These are phyloP conservation scores for Amphirosellinia nigrospora DNA, from an alignment of 495 filamentous ascomycete genomes.

Conservation along the genomic window DNA sequence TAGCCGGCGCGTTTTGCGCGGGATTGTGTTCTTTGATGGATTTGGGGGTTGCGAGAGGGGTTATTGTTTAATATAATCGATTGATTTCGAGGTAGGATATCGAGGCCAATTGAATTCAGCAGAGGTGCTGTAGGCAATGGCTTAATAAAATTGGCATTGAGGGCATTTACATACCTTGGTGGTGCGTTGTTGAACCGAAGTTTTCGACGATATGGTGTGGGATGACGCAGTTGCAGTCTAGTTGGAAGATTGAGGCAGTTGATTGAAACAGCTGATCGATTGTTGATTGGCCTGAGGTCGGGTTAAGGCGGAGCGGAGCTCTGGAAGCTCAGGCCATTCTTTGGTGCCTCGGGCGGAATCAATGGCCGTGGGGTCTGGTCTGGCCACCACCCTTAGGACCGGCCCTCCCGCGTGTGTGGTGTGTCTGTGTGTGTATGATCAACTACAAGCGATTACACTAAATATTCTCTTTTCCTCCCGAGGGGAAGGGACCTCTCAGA, in stretches of 20 bases:
- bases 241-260: neutral
- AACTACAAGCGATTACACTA: too few relatives aligned
- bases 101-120: neutral
- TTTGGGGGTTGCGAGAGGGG: neutral
- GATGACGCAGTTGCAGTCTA: conserved; percentile 18
- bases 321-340: conserved; percentile 22
- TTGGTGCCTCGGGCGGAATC: conserved; percentile 11
- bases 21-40: neutral
- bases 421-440: neutral
- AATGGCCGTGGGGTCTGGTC: neutral
- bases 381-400: neutral
- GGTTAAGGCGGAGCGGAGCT: conserved; percentile 24
- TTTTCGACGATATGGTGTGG: conserved; percentile 26
- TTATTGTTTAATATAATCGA: neutral
- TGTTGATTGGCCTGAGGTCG: conserved; percentile 10
- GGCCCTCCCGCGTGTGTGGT: neutral
- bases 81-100: neutral
- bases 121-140: neutral
- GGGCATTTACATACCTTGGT: conserved; percentile 6
- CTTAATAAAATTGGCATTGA: neutral
- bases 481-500: too few relatives aligned
- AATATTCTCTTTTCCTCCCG: neutral
- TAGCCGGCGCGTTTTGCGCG: neutral
- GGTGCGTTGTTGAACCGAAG: conserved; percentile 16
- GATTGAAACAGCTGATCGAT: conserved; percentile 15